These are phyloP conservation scores for Sanghuangporus sanghuang DNA, from an alignment of 1,284 basidiomycete species.

Conservation along the genomic window DNA sequence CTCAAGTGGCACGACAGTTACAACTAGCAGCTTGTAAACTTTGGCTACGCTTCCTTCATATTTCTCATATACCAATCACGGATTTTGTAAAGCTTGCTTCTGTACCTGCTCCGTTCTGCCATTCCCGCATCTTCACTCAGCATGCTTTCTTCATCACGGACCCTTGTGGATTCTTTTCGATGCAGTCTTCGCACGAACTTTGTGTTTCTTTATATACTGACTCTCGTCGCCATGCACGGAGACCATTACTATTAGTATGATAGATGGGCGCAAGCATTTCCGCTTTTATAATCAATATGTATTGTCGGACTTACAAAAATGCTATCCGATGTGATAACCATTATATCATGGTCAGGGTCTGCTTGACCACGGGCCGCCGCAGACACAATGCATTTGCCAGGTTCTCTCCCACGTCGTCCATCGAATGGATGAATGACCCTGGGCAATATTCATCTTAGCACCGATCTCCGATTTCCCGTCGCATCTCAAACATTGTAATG, in stretches of 20 bases:
- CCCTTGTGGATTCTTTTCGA: neutral
- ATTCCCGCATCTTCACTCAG: neutral
- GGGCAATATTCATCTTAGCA: slow-evolving; percentile 24
- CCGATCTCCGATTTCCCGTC: slow-evolving; percentile 48
- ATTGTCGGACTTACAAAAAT: neutral
- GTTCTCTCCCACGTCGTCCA: slow-evolving; percentile 61
- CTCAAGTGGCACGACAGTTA: neutral
- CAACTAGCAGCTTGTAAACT: neutral
- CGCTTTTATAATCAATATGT: neutral
- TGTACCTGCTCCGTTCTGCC: neutral
- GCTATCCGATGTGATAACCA: neutral
- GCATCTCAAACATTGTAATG: slow-evolving; percentile 53
- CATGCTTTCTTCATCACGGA: neutral
- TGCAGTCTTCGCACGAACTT: neutral
- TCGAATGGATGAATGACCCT: slow-evolving; percentile 33
- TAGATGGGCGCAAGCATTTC: neutral
- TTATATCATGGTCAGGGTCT: neutral
- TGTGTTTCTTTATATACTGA: neutral
- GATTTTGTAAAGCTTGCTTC: neutral
- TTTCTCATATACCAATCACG: neutral
- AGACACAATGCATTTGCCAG: slow-evolving; percentile 32
- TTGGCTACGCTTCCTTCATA: neutral
- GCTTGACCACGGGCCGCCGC: neutral
- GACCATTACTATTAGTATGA: no score
- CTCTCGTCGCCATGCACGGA: no score